phyloP scores from a whole-genome alignment of 2,329 filamentous ascomycete species.

The Pseudogymnoascus sp. region DNA sequence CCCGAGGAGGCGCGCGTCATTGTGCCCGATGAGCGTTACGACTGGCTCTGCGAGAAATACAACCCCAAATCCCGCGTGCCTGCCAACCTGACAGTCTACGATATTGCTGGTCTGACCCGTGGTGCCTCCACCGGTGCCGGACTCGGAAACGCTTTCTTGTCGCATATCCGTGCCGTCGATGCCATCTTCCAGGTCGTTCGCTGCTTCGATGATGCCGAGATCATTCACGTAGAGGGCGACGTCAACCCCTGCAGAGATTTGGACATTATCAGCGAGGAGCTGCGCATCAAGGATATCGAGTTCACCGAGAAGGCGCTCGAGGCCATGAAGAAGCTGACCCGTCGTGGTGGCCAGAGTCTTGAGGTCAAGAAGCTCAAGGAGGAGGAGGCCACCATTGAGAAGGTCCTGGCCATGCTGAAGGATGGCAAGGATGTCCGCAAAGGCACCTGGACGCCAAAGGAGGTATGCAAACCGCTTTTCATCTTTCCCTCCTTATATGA shows the following conservation, averaged over 20 bases:
- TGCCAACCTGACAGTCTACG: constrained; percentile 95
- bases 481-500: constrained; percentile 50
- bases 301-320: constrained; percentile 95
- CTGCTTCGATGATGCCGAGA: constrained; percentile 98
- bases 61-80: constrained; percentile 96
- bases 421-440: constrained; percentile 91
- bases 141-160: constrained; percentile 96
- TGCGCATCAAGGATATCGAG: constrained; percentile 97
- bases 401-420: constrained; percentile 74
- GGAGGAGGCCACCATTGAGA: constrained; percentile 88
- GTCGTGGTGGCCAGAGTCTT: constrained; percentile 85
- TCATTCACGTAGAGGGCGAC: constrained; percentile 98
- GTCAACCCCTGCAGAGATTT: constrained; percentile 92
- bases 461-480: constrained; percentile 57
- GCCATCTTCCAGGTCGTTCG: constrained; percentile 96
- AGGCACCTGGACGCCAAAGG: constrained; percentile 81
- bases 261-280: constrained; percentile 92
- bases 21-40: constrained; percentile 90
- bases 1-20: constrained; percentile 97
- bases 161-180: constrained; percentile 95
- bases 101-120: constrained; percentile 93
- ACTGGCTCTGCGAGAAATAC: constrained; percentile 94
- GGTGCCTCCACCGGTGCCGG: constrained; percentile 95
- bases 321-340: constrained; percentile 85
- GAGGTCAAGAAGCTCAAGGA: constrained; percentile 97